Percentiles rank a stretch among this genome's conserved stretches.
Conservation (phyloP, 164 flowering plant genomes). For the Amborella trichopoda region DNA sequence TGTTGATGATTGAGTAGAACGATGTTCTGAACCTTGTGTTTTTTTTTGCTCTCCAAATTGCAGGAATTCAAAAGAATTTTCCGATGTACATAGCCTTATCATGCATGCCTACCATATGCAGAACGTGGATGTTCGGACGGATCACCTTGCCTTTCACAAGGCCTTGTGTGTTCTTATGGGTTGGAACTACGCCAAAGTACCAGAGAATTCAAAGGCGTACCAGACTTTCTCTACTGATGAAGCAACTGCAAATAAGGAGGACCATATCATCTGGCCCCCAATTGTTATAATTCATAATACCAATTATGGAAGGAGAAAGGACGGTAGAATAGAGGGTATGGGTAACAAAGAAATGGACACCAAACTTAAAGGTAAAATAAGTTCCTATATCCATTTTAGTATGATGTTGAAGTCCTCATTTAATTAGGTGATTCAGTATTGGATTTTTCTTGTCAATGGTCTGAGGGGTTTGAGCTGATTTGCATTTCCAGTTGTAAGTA, state of each 20-base stretch:
- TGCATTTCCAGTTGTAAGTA: too few species aligned
- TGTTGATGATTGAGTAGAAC: too few species aligned
- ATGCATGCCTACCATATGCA: conserved; percentile 84
- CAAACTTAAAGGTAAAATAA: conserved; percentile 70
- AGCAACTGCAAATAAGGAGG: conserved; percentile 63
- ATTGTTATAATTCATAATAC: conserved; percentile 81
- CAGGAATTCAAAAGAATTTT: conserved; percentile 86
- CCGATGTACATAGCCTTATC: conserved; percentile 69
- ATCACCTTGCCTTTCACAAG: conserved; percentile 92
- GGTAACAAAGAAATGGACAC: conserved; percentile 89
- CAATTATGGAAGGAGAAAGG: conserved; percentile 65
- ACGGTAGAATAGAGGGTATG: conserved; percentile 88
- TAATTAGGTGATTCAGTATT: too few species aligned
- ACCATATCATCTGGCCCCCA: conserved; percentile 95
- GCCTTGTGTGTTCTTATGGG: conserved; percentile 92
- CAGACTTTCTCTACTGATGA: conserved; percentile 60
- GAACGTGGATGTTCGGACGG: conserved; percentile 41
- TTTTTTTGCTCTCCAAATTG: too few species aligned
- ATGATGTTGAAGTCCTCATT: neutral
- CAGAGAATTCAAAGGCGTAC: conserved; percentile 72
- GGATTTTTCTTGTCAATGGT: too few species aligned
- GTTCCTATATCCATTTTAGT: conserved; percentile 6
- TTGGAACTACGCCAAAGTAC: conserved; percentile 65
- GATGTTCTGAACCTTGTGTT: too few species aligned
- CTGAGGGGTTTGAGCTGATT: too few species aligned